These are phyloP conservation scores for Wallacemonas sp. DNA, from an alignment of 208 protist genomes.

Conservation along the genomic window DNA sequence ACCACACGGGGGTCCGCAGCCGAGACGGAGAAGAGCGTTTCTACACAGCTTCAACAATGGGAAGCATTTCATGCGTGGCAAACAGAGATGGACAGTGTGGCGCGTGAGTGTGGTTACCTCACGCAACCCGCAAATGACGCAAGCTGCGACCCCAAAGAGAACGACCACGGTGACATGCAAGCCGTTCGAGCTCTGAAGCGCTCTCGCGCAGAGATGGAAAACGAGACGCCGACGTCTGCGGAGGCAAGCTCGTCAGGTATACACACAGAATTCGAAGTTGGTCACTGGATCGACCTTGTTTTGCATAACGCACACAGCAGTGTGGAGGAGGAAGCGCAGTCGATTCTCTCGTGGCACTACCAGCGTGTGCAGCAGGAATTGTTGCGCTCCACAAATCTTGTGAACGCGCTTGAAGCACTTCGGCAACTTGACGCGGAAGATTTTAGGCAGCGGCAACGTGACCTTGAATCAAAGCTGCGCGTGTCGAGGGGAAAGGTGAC, in stretches of 20 bases:
- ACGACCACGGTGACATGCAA: not conserved
- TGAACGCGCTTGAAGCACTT: not conserved
- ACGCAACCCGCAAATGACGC: not conserved
- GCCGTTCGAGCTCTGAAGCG: not conserved
- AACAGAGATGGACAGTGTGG: not conserved
- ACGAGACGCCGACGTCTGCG: not conserved
- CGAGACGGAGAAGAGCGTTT: not conserved
- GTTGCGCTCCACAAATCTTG: not conserved
- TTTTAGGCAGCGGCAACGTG: not conserved
- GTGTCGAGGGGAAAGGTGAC: not conserved
- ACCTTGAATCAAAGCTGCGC: not conserved
- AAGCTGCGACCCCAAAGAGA: not conserved
- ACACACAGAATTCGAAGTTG: not conserved
- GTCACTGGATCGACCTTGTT: not conserved
- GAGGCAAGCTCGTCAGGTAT: not conserved
- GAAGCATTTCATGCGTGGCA: not conserved
- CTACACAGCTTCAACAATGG: not conserved
- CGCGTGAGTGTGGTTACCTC: not conserved
- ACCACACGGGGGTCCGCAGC: not conserved
- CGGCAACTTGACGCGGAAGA: conserved; percentile 2
- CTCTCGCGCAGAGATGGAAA: not conserved
- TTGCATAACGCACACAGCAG: not conserved
- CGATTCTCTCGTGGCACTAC: not conserved
- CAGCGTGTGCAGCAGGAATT: conserved; percentile 12
- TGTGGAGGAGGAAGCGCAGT: not conserved